Percentiles rank a stretch among this genome's conserved stretches.
phyloP scores from a whole-genome alignment of 2,329 filamentous ascomycete species.

The Zopfia rhizophila region DNA sequence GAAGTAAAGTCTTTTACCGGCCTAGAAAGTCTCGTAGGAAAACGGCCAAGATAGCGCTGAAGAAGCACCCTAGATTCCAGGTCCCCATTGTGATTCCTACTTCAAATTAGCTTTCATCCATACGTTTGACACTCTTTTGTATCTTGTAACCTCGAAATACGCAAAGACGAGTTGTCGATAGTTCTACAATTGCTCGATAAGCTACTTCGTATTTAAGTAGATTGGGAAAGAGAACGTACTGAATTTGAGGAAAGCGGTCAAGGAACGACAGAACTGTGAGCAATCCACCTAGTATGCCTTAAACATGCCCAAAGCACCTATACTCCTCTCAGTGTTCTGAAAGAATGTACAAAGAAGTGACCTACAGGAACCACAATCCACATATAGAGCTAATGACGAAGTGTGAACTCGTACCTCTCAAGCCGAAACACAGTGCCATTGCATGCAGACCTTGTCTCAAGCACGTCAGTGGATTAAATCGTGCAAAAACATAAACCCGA shows the following conservation, averaged over 20 bases:
- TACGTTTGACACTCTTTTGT: not conserved
- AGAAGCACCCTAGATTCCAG: conserved; percentile 65
- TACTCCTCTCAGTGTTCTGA: conserved; percentile 22
- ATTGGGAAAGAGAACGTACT: conserved; percentile 18
- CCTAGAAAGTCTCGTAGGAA: conserved; percentile 61
- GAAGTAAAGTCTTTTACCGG: conserved; percentile 60
- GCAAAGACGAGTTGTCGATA: conserved; percentile 28
- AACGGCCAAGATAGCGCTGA: conserved; percentile 64
- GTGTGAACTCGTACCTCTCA: conserved; percentile 31
- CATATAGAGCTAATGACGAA: conserved; percentile 37
- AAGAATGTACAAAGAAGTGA: not conserved
- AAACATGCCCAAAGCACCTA: conserved; percentile 68
- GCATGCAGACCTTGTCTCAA: not conserved
- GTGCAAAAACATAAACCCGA: too few relatives aligned
- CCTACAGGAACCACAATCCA: conserved; percentile 41
- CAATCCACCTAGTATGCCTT: conserved; percentile 74
- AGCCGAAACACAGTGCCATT: conserved; percentile 37
- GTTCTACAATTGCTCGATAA: too few relatives aligned
- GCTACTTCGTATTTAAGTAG: too few relatives aligned
- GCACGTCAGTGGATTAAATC: too few relatives aligned
- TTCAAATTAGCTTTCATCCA: conserved; percentile 1
- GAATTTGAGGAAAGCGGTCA: conserved; percentile 37
- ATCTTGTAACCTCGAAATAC: conserved; percentile 40
- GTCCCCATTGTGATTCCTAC: conserved; percentile 42
- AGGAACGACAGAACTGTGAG: conserved; percentile 74